Evolutionary conservation across 352 stramenopile species (phyloP).

Genomic region (Pythium vanterpoolii): DNA sequence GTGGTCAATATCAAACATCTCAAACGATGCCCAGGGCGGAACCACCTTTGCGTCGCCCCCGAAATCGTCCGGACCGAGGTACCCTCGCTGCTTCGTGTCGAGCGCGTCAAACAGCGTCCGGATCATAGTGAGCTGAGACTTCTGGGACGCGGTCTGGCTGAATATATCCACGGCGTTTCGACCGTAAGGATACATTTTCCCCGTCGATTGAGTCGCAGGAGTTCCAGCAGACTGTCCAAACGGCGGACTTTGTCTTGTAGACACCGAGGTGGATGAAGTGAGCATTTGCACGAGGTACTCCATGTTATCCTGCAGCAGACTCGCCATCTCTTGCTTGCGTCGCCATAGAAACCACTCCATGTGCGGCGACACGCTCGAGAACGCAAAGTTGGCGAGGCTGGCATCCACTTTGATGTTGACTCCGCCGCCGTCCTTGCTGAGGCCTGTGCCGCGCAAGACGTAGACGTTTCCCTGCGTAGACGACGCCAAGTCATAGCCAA

Average conservation of each 20-base stretch:
- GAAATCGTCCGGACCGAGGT: constrained; percentile 25
- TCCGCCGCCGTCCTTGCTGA: neutral
- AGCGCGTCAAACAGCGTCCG: constrained; percentile 31
- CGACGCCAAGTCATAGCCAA: constrained; percentile 49
- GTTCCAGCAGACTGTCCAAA: too few relatives aligned
- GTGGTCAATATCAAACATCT: constrained; percentile 51
- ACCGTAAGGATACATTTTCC: constrained; percentile 64
- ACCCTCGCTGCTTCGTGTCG: constrained; percentile 36
- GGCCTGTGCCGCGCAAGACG: constrained; percentile 43
- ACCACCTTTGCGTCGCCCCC: neutral
- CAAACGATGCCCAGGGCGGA: constrained; percentile 36
- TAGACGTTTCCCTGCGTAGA: constrained; percentile 46
- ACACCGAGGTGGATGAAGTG: neutral
- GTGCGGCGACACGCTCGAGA: constrained; percentile 54
- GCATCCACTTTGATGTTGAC: constrained; percentile 5
- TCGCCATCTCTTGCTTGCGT: constrained; percentile 66
- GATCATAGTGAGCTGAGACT: constrained; percentile 51
- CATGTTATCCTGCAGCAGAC: constrained; percentile 58
- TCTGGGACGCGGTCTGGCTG: constrained; percentile 40
- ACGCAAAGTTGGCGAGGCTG: constrained; percentile 56
- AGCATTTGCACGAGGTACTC: constrained; percentile 45
- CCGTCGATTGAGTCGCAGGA: too few relatives aligned
- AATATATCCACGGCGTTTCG: constrained; percentile 52
- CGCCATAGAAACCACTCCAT: constrained; percentile 81
- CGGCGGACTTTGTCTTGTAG: too few relatives aligned